Conservation (phyloP, 768 basidiomycete genomes). For the Amanita phalloides region DNA sequence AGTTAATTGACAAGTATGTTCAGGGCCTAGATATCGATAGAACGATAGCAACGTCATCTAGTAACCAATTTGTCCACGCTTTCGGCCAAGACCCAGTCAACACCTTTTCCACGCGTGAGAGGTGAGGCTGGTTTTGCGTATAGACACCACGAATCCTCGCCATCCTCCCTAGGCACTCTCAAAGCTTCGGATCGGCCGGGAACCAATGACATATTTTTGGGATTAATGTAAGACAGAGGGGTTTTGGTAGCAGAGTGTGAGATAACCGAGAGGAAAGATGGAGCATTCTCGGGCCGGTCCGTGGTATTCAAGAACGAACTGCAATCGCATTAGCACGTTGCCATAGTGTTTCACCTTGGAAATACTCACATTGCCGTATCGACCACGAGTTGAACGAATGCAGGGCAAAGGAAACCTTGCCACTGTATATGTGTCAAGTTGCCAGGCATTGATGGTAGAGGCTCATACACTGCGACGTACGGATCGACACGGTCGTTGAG, state of each 20-base stretch:
- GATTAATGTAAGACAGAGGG: constrained; percentile 6
- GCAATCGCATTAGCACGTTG: neutral
- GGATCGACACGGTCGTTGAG: constrained; percentile 59
- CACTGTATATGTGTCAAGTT: constrained; percentile 46
- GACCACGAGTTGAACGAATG: constrained; percentile 43
- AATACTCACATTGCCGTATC: constrained; percentile 30
- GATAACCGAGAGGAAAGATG: constrained; percentile 4
- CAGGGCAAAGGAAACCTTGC: constrained; percentile 43
- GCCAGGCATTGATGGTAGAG: constrained; percentile 33
- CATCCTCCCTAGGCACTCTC: constrained; percentile 1
- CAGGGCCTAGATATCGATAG: neutral
- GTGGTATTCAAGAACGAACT: neutral
- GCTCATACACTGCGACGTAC: constrained; percentile 55
- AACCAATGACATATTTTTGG: neutral
- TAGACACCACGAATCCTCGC: constrained; percentile 7
- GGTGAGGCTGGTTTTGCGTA: neutral
- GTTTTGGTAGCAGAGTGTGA: constrained; percentile 4
- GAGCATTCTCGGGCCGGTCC: neutral
- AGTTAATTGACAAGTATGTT: neutral
- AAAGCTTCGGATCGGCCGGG: neutral
- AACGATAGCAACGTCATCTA: constrained; percentile 16
- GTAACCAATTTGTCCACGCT: constrained; percentile 19
- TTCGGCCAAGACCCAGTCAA: constrained; percentile 12
- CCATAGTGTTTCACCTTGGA: neutral
- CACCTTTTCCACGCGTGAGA: neutral